Evolutionary conservation across 257 asterid species (phyloP).

Genomic region (Salvia rosmarinus): DNA sequence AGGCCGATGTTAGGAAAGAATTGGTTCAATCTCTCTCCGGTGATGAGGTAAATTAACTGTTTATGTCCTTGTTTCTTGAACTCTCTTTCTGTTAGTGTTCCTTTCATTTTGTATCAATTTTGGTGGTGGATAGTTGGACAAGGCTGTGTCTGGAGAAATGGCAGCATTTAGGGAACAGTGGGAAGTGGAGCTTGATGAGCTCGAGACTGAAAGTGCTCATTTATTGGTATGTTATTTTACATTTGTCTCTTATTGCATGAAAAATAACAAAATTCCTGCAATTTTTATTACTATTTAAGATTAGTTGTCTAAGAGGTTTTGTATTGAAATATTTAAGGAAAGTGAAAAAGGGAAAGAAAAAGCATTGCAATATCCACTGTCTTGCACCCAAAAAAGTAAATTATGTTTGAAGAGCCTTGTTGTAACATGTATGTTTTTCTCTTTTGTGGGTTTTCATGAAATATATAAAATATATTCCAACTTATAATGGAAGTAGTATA

Average conservation of each 20-base stretch:
- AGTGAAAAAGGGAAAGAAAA: background rate
- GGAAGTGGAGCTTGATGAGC: conserved; percentile 86
- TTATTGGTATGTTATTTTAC: conserved; percentile 57
- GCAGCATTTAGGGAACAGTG: conserved; percentile 72
- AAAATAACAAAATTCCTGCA: conserved; percentile 8
- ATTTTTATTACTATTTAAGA: conserved; percentile 6
- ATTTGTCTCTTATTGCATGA: conserved; percentile 6
- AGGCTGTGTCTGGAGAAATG: conserved; percentile 84
- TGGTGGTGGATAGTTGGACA: conserved; percentile 64
- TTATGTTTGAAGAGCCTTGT: background rate
- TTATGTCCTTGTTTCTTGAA: background rate
- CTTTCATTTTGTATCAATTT: conserved; percentile 16
- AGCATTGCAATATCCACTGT: conserved; percentile 13
- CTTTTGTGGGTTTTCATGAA: conserved; percentile 4
- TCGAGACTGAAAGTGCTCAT: conserved; percentile 87
- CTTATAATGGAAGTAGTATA: background rate
- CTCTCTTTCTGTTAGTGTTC: background rate
- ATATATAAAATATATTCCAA: background rate
- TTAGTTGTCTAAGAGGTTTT: conserved; percentile 4
- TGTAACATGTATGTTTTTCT: background rate
- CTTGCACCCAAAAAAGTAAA: background rate
- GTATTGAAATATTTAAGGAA: conserved; percentile 9
- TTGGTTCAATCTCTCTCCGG: conserved; percentile 65
- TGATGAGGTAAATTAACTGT: conserved; percentile 53
- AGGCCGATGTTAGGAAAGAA: conserved; percentile 90